These are phyloP conservation scores for Chalaropsis ovoidea DNA, from an alignment of 2,329 filamentous ascomycete genomes.

Conservation along the genomic window DNA sequence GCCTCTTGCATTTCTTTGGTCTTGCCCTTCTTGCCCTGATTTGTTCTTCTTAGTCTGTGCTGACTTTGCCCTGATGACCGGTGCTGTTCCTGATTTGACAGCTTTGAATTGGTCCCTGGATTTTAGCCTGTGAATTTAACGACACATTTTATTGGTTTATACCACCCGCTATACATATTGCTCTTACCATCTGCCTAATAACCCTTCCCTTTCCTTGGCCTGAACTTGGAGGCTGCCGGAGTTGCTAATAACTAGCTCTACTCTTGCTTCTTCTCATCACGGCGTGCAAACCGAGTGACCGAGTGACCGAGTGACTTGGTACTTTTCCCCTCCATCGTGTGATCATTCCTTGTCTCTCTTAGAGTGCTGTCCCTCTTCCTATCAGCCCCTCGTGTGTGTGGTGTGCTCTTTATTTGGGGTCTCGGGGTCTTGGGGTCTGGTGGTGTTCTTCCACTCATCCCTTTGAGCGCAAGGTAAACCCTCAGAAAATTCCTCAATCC, in stretches of 20 bases:
- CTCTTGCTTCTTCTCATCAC: neutral
- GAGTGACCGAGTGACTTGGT: neutral
- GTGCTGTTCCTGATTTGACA: constrained; percentile 12
- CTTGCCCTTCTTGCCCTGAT: neutral
- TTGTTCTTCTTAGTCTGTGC: constrained; percentile 1
- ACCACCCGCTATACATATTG: neutral
- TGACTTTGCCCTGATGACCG: constrained; percentile 8
- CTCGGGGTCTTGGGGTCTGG: neutral
- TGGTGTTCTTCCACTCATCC: neutral
- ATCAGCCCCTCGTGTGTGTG: neutral
- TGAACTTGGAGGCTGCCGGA: neutral
- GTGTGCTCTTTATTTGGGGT: neutral
- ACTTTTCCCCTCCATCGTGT: neutral
- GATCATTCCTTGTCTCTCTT: neutral
- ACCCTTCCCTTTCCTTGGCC: neutral
- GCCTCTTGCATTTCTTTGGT: neutral
- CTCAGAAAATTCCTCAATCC: constrained; percentile 11
- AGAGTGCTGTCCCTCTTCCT: neutral
- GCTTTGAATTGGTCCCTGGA: constrained; percentile 12
- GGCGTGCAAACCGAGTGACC: neutral
- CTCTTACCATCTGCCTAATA: neutral
- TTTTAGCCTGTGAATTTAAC: neutral
- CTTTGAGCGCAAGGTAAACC: constrained; percentile 12
- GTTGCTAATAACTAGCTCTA: neutral
- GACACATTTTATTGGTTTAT: neutral